Conservation (phyloP, 2,329 filamentous ascomycete species). For the Rutstroemia sp. region DNA sequence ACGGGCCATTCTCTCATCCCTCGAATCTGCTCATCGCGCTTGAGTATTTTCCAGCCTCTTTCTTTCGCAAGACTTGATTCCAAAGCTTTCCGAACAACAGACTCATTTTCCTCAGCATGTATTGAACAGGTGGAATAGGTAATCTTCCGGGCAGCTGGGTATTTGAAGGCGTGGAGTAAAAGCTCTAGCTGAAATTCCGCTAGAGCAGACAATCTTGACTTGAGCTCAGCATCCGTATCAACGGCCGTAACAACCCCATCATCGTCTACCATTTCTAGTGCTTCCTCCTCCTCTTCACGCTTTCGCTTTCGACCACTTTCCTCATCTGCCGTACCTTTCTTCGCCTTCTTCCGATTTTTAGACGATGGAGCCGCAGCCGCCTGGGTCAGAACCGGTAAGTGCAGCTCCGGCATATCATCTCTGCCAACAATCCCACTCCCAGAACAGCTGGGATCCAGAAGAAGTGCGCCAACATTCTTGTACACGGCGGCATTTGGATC, state of each 20-base stretch:
- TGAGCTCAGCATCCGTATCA: slow-evolving; percentile 47
- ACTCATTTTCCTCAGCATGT: slow-evolving; percentile 81
- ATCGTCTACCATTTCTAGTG: slow-evolving; percentile 42
- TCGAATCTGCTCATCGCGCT: slow-evolving; percentile 62
- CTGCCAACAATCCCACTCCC: slow-evolving; percentile 90
- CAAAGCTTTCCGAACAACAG: slow-evolving; percentile 68
- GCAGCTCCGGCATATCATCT: slow-evolving; percentile 66
- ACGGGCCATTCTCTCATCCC: slow-evolving; percentile 73
- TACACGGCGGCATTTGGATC: slow-evolving; percentile 58
- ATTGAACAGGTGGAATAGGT: slow-evolving; percentile 94
- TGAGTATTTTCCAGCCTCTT: slow-evolving; percentile 71
- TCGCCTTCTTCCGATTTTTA: slow-evolving; percentile 23
- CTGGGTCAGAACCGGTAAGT: slow-evolving; percentile 42
- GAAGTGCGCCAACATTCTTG: slow-evolving; percentile 65
- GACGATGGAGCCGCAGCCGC: slow-evolving; percentile 20
- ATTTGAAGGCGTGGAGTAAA: slow-evolving; percentile 75
- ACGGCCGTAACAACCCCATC: slow-evolving; percentile 47
- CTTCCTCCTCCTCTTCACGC: slow-evolving; percentile 23
- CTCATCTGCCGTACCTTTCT: slow-evolving; percentile 14
- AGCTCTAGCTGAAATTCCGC: slow-evolving; percentile 77
- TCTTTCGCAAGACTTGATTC: slow-evolving; percentile 56
- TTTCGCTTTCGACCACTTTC: slow-evolving; percentile 25
- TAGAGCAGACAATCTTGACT: slow-evolving; percentile 62
- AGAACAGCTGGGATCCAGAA: slow-evolving; percentile 92
- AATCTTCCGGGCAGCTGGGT: slow-evolving; percentile 66